Percentiles rank a stretch among this genome's conserved stretches.
Evolutionary conservation across 257 asterid species (phyloP).

Genomic region (Henckelia pumila): DNA sequence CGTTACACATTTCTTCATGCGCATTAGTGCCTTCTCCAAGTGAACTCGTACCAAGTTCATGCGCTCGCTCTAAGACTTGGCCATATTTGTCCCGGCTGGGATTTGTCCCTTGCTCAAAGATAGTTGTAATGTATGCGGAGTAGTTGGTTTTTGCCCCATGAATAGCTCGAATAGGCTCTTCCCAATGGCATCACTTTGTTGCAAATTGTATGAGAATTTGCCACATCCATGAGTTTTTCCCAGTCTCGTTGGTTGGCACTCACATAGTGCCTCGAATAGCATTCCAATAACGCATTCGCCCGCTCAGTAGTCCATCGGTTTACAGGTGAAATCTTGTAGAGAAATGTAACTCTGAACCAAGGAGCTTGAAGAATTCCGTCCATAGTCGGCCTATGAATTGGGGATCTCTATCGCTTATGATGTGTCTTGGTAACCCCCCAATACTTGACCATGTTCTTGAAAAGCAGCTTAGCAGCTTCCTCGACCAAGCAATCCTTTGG

Average conservation of each 20-base stretch:
- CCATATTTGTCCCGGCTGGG: no score
- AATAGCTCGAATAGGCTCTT: no score
- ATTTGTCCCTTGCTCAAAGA: no score
- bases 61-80: no score
- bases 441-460: constrained; percentile 3
- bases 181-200: not conserved
- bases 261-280: constrained; percentile 12
- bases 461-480: not conserved
- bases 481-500: not conserved
- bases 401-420: constrained; percentile 1
- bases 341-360: no score
- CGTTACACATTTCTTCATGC: no score
- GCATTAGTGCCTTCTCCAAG: no score
- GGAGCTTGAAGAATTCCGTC: no score
- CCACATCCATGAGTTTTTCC: not conserved
- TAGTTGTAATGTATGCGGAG: no score
- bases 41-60: no score
- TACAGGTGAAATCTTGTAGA: no score
- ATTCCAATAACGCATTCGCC: constrained; percentile 1
- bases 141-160: not conserved
- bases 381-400: not conserved
- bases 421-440: not conserved
- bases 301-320: not conserved
- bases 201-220: not conserved
- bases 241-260: no score